Conservation (phyloP, 1,139 yeast genomes). For the Saccharomyces uvarum region DNA sequence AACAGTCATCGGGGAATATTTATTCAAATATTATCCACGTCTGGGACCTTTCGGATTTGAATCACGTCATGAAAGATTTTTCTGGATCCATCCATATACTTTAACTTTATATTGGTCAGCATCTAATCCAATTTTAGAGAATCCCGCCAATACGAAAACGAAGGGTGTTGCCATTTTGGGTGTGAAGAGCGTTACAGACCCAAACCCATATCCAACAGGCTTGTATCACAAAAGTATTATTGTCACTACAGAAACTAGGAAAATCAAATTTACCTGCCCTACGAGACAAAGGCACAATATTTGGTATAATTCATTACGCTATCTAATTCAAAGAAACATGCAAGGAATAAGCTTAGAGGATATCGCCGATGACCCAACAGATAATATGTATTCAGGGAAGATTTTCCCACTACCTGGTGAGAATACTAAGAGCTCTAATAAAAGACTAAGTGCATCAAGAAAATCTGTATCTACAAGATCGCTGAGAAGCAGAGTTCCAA, state of each 20-base stretch:
- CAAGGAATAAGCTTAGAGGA: conserved; percentile 50
- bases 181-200: conserved; percentile 75
- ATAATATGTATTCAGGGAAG: conserved; percentile 21
- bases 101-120: conserved; percentile 86
- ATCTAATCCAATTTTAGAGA: conserved; percentile 68
- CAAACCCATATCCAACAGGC: conserved; percentile 86
- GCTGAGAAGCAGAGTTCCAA: conserved; percentile 2
- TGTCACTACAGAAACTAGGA: conserved; percentile 60
- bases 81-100: conserved; percentile 96
- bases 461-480: not conserved
- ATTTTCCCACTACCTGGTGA: conserved; percentile 23
- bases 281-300: conserved; percentile 82
- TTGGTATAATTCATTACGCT: conserved; percentile 82
- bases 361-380: conserved; percentile 18
- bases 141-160: conserved; percentile 53
- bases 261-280: conserved; percentile 77
- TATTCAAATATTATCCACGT: conserved; percentile 77
- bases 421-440: conserved; percentile 11
- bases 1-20: conserved; percentile 85
- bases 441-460: conserved; percentile 3
- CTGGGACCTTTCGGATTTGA: conserved; percentile 68
- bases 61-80: conserved; percentile 83
- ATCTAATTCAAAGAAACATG: conserved; percentile 60
- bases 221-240: conserved; percentile 77
- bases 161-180: conserved; percentile 75